Conservation (phyloP, 2,329 filamentous ascomycete species). For the Fonsecaea monophora region DNA sequence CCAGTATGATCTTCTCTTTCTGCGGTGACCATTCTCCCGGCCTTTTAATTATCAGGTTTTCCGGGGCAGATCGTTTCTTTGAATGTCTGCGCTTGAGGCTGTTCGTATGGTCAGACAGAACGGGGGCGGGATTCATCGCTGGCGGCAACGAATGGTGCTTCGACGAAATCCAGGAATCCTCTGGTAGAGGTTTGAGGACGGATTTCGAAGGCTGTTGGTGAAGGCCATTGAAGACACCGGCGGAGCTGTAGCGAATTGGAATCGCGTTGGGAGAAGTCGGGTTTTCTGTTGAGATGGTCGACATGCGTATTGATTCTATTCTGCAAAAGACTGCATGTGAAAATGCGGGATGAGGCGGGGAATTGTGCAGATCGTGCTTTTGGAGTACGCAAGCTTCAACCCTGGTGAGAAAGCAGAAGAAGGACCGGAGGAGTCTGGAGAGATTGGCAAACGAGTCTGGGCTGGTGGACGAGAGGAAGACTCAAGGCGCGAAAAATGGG, state of each 20-base stretch:
- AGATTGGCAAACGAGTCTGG: not conserved
- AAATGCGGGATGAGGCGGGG: slow-evolving; percentile 11
- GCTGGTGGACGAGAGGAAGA: not conserved
- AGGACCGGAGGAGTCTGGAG: not conserved
- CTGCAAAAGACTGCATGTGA: slow-evolving; percentile 25
- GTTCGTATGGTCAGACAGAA: slow-evolving; percentile 29
- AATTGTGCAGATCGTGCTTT: not conserved
- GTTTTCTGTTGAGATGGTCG: slow-evolving; percentile 36
- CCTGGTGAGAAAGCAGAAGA: not conserved
- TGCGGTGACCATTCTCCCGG: slow-evolving; percentile 40
- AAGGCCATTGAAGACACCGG: slow-evolving; percentile 54
- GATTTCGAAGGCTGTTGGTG: slow-evolving; percentile 43
- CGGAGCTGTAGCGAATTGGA: slow-evolving; percentile 75
- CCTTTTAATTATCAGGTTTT: slow-evolving; percentile 22
- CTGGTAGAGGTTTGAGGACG: slow-evolving; percentile 63
- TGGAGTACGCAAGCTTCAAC: not conserved
- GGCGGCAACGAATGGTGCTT: slow-evolving; percentile 34
- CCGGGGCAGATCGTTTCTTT: slow-evolving; percentile 35
- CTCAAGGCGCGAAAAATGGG: not conserved
- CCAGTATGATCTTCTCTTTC: slow-evolving; percentile 53
- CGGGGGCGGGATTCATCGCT: slow-evolving; percentile 6
- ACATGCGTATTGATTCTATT: slow-evolving; percentile 25
- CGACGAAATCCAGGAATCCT: slow-evolving; percentile 67
- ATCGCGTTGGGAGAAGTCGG: slow-evolving; percentile 67
- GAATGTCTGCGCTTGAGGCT: slow-evolving; percentile 36